Evolutionary conservation across 257 asterid genomes (phyloP), one percentile per base, ranked within the genome.

Genomic region (Forsythia suspensa): DNA sequence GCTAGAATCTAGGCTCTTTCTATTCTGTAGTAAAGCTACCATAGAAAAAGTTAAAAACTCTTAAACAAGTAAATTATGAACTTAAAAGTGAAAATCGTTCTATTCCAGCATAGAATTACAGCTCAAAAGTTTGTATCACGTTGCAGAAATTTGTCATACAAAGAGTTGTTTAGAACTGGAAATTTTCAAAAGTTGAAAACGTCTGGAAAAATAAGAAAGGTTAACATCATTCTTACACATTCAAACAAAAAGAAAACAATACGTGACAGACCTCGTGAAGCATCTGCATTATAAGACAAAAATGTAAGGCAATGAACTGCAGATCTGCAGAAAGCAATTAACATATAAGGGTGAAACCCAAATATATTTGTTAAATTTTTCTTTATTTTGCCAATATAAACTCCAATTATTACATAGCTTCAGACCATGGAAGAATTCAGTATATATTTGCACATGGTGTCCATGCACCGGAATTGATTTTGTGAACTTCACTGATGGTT

Each of bases 231-330:
- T 18, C 15, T 51, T 72, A 16, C 61, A 44, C 70, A 24, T 63
- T 24, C 65, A 16, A 63, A 8, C 3, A 34, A 21, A 24, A 24
- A 63, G 39, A 40, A 76, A 24, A 72, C 51, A 79, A 52, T 42
- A 43, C 6, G 67, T 20, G 73, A 6, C 41, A 80, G 74, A 55
- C 76, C 81, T 80, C 82, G 80, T 83, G 82, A 44, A 40, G 40
- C 77, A 46, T 73, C 76, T 68, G 80, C 76, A 67, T 78, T 68
- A 80, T 20, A 55, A 74, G 85, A 84, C 84, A 81, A 84, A 80
- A 72, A 46, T 48, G 73, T 63, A 72, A 24, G 73, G 77, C 73
- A 67, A 38, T 40, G 74, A 65, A 75, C 82, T 43, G 75, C 34
- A 29, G 34, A 24, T 29, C 34, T 29, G 34, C 70, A 24, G 39